Conservation (phyloP, 2,329 filamentous ascomycete species). For the Ceratocystis huliohia region DNA sequence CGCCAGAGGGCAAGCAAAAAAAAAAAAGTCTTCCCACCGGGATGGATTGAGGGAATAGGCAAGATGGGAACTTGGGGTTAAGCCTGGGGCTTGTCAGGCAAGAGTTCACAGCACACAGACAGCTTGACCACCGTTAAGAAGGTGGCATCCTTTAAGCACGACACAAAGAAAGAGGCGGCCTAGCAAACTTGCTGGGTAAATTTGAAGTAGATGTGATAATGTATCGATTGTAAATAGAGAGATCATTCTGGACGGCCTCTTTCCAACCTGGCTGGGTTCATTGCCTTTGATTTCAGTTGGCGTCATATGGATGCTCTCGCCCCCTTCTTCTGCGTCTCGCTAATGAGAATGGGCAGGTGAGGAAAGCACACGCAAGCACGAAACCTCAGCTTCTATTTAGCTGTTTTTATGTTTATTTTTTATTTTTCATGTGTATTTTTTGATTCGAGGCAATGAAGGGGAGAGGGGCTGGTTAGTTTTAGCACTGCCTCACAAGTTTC, state of each 20-base stretch:
- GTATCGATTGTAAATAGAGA: too few species aligned
- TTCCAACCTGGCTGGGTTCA: too few species aligned
- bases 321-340: too few species aligned
- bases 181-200: background rate
- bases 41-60: slow-evolving; percentile 18
- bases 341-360: background rate
- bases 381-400: too few species aligned
- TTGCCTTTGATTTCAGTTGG: too few species aligned
- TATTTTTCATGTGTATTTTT: background rate
- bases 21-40: slow-evolving; percentile 15
- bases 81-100: slow-evolving; percentile 1
- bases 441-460: background rate
- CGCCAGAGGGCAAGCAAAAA: background rate
- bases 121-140: background rate
- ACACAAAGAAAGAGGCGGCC: background rate
- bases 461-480: background rate
- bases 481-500: background rate
- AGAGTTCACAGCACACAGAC: background rate
- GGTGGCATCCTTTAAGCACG: background rate
- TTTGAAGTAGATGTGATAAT: too few species aligned
- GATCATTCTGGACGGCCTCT: too few species aligned
- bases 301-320: too few species aligned
- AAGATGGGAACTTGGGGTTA: slow-evolving; percentile 1
- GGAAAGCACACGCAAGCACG: background rate
- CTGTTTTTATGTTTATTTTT: background rate